phyloP scores from a whole-genome alignment of 2,329 filamentous ascomycete genomes.

The Thelonectria discophora region DNA sequence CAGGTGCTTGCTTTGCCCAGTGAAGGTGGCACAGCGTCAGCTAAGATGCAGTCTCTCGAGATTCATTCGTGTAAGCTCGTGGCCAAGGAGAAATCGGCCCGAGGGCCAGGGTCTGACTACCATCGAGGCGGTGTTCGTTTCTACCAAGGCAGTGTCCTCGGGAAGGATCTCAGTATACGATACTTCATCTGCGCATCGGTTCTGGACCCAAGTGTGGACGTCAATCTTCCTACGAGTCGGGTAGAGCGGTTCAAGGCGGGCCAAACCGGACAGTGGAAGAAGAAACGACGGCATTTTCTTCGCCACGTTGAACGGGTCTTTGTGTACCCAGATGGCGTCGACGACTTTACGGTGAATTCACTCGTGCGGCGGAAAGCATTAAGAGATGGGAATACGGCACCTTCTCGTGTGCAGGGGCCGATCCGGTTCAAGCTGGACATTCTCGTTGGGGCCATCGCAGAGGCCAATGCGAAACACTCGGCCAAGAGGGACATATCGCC shows the following conservation, averaged over 20 bases:
- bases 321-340: slow-evolving; percentile 50
- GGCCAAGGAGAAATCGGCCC: slow-evolving; percentile 10
- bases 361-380: slow-evolving; percentile 27
- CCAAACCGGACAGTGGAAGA: slow-evolving; percentile 42
- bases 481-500: slow-evolving; percentile 39
- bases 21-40: slow-evolving; percentile 9
- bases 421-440: slow-evolving; percentile 38
- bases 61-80: slow-evolving; percentile 43
- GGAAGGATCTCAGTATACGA: slow-evolving; percentile 53
- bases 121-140: slow-evolving; percentile 50
- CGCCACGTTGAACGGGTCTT: slow-evolving; percentile 45
- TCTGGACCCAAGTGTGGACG: slow-evolving; percentile 34
- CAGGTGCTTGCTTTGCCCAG: slow-evolving; percentile 44
- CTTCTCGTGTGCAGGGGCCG: slow-evolving; percentile 26
- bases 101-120: slow-evolving; percentile 45
- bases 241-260: slow-evolving; percentile 40
- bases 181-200: slow-evolving; percentile 49
- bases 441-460: slow-evolving; percentile 35
- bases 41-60: slow-evolving; percentile 40
- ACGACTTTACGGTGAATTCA: slow-evolving; percentile 38
- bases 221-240: slow-evolving; percentile 42
- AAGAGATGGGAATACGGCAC: not conserved
- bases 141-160: slow-evolving; percentile 57
- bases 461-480: slow-evolving; percentile 29
- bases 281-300: slow-evolving; percentile 42